Conservation (phyloP, 1,139 yeast genomes). For the Meyerozyma carpophila region DNA sequence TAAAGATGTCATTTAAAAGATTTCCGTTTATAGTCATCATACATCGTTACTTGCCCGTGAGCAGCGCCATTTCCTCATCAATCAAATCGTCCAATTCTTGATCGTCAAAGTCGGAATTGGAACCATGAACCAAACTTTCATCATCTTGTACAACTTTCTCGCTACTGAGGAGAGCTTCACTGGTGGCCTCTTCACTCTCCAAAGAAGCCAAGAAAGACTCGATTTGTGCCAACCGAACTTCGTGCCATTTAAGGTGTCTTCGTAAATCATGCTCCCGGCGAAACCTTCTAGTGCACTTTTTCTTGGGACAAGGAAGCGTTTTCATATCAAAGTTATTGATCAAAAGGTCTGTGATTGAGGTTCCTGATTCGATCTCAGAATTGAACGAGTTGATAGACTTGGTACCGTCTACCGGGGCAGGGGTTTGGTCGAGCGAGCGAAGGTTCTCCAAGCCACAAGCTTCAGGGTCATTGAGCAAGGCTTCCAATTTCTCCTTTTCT, state of each 20-base stretch:
- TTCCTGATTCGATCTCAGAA: slow-evolving; percentile 13
- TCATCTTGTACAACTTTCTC: not conserved
- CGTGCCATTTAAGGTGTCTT: slow-evolving; percentile 56
- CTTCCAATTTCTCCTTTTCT: slow-evolving; percentile 19
- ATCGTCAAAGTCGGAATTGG: slow-evolving; percentile 6
- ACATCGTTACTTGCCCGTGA: slow-evolving; percentile 3
- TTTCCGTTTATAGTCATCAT: no score
- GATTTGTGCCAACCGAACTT: slow-evolving; percentile 27
- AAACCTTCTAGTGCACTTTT: slow-evolving; percentile 44
- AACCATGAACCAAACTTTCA: not conserved
- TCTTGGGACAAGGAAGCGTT: slow-evolving; percentile 39
- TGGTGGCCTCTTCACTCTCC: slow-evolving; percentile 8
- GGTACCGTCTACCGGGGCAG: slow-evolving; percentile 14
- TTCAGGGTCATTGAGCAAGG: slow-evolving; percentile 15
- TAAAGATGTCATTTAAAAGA: not conserved
- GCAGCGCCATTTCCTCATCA: slow-evolving; percentile 24
- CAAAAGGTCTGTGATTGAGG: slow-evolving; percentile 31
- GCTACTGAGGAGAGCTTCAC: no score
- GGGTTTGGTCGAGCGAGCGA: slow-evolving; percentile 7
- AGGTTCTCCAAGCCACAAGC: slow-evolving; percentile 2
- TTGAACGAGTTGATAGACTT: slow-evolving; percentile 24
- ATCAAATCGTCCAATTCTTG: slow-evolving; percentile 24
- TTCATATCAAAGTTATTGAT: slow-evolving; percentile 28
- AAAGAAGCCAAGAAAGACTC: slow-evolving; percentile 28
- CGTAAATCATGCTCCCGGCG: slow-evolving; percentile 42